Base-by-base conservation (phyloP, 306 rosid species). In the Adenanthera pavonina region DNA sequence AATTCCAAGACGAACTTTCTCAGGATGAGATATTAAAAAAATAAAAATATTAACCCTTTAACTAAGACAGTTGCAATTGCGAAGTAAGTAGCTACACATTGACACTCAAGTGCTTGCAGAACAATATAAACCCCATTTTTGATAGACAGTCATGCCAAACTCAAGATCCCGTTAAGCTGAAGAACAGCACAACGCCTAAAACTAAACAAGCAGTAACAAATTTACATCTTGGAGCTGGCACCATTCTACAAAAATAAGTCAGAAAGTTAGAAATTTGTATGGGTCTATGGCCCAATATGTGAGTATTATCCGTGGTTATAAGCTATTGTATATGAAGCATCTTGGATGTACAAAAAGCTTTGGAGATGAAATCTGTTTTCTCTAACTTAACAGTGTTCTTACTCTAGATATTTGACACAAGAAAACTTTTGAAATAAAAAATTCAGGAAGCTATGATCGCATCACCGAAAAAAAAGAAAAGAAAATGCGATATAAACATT, bases 81-180 rank as follows among this genome's bases (percentile, higher is more conserved):
- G 16, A 43, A 44, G 16, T 41, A 59, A 33, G 46, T 36, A 13
- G 2, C 43, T 2, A 44, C 49, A 51, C 14, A 69, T 69, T n/a
- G 36, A n/a, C 25, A 36, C 20, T 60, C 20, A 60, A 75, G 41
- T 60, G 12, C 25, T 3, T 40, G 16, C 11, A 41, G 30, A 75
- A 25, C 79, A 75, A 46, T 7, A 57, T 16, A 15, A 75, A 20
- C 30, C 65, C 57, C 40, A 36, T n/a, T 16, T 4, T 36, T n/a
- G 19, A 49, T 4, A 59, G 12, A 60, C 70, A 25, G 34, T 16
- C 17, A 65, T 7, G 40, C 49, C 43, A 44, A 15, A 75, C 38
- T 60, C 52, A 41, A 68, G 8, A 66, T 66, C 15, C 49, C 49
- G 33, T 66, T 66, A 17, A 59, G 43, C 61, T 69, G 72, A 33